Evolutionary conservation across 176 grass and related monocot species (phyloP).

Genomic region (Melocanna baccifera): DNA sequence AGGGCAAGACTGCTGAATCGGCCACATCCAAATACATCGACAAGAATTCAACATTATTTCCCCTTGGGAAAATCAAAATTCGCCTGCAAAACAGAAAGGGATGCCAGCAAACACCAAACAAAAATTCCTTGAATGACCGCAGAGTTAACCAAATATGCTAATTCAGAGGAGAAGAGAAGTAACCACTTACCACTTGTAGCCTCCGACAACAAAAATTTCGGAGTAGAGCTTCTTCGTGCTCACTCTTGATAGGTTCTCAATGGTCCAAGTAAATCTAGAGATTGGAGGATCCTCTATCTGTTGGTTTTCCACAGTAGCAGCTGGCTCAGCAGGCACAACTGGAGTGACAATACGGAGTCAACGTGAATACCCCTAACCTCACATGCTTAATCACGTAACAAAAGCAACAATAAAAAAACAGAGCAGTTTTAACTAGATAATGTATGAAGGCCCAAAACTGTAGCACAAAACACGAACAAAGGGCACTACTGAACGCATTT

Average conservation of each 20-base stretch:
- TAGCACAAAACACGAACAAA: neutral
- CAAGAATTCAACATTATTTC: conserved; percentile 95
- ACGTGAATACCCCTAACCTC: conserved; percentile 13
- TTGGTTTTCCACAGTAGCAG: conserved; percentile 73
- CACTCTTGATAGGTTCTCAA: conserved; percentile 85
- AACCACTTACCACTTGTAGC: conserved; percentile 76
- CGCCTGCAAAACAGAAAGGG: conserved; percentile 54
- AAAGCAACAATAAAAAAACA: conserved; percentile 6
- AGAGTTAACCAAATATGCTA: conserved; percentile 1
- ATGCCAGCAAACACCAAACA: neutral
- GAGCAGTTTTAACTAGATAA: neutral
- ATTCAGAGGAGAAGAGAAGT: neutral
- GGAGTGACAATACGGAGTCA: neutral
- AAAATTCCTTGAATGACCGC: neutral
- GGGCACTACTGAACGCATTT: conserved; percentile 14
- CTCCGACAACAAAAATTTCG: conserved; percentile 78
- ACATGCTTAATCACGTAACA: conserved; percentile 19
- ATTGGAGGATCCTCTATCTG: conserved; percentile 76
- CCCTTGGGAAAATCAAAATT: conserved; percentile 93
- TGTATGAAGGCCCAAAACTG: neutral
- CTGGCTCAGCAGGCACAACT: conserved; percentile 65
- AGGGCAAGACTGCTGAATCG: conserved; percentile 77
- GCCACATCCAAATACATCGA: conserved; percentile 99
- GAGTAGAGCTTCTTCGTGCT: conserved; percentile 91
- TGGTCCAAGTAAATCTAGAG: conserved; percentile 92